These are phyloP conservation scores for Fusarium luffae DNA, from an alignment of 2,329 filamentous ascomycete genomes.

Conservation along the genomic window DNA sequence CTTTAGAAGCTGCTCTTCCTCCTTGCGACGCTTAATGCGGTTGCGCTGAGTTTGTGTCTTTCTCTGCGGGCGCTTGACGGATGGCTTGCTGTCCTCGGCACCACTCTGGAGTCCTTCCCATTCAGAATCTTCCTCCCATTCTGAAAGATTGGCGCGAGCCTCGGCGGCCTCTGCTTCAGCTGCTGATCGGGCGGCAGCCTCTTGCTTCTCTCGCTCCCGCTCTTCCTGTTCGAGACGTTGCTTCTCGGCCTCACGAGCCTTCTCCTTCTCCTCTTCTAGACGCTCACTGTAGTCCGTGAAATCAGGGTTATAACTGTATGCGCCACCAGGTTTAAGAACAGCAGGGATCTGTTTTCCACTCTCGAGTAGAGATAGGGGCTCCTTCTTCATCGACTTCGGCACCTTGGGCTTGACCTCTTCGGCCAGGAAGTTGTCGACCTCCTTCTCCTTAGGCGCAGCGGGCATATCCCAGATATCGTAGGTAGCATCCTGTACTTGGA, in stretches of 20 bases:
- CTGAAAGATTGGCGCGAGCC: slow-evolving; percentile 70
- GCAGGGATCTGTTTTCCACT: slow-evolving; percentile 83
- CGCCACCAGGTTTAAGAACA: slow-evolving; percentile 81
- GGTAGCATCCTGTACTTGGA: slow-evolving; percentile 68
- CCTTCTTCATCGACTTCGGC: slow-evolving; percentile 78
- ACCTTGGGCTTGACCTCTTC: slow-evolving; percentile 73
- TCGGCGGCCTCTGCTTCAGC: slow-evolving; percentile 81
- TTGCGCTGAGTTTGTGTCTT: slow-evolving; percentile 91
- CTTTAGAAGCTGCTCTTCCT: slow-evolving; percentile 79
- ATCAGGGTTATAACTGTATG: slow-evolving; percentile 91
- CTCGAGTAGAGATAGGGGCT: slow-evolving; percentile 84
- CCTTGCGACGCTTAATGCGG: slow-evolving; percentile 87
- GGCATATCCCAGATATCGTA: slow-evolving; percentile 83
- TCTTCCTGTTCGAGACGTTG: slow-evolving; percentile 75
- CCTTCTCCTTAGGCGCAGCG: slow-evolving; percentile 52
- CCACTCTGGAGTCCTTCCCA: slow-evolving; percentile 93
- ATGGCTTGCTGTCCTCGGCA: slow-evolving; percentile 72
- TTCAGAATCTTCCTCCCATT: slow-evolving; percentile 88
- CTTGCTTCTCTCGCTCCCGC: slow-evolving; percentile 73
- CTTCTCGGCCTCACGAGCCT: slow-evolving; percentile 82
- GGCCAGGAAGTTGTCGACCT: slow-evolving; percentile 68
- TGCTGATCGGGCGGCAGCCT: slow-evolving; percentile 75
- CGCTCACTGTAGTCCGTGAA: slow-evolving; percentile 88
- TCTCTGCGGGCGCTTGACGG: slow-evolving; percentile 76
- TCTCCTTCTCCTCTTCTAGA: slow-evolving; percentile 77